Evolutionary conservation across 805 yeast species (phyloP).

Genomic region (Metschnikowia shivogae): DNA sequence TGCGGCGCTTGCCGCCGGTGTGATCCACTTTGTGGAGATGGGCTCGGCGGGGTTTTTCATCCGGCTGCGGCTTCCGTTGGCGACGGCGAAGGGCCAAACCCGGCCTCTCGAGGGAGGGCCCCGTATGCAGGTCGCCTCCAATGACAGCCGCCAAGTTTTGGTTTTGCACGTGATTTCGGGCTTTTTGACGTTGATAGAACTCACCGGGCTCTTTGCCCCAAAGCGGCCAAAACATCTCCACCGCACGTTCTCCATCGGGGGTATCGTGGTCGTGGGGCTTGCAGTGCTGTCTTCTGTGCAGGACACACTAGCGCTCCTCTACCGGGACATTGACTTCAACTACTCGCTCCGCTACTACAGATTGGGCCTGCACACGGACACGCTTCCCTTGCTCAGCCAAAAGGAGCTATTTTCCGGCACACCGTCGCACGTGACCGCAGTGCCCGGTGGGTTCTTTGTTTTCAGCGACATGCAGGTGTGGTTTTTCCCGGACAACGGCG

Average conservation of each 20-base stretch:
- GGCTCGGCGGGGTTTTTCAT: not conserved
- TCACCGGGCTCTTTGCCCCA: not conserved
- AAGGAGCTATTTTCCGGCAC: slow-evolving; percentile 28
- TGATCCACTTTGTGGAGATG: not conserved
- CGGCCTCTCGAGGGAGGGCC: not conserved
- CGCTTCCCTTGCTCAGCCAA: slow-evolving; percentile 18
- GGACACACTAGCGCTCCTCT: slow-evolving; percentile 24
- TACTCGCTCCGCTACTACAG: slow-evolving; percentile 29
- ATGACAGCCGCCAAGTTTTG: not conserved
- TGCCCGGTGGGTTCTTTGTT: slow-evolving; percentile 26
- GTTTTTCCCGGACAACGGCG: slow-evolving; percentile 22
- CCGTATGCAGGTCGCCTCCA: not conserved
- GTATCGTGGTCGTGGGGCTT: slow-evolving; percentile 11
- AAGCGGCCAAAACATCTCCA: not conserved
- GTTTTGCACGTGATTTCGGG: slow-evolving; percentile 8
- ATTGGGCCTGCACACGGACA: slow-evolving; percentile 9
- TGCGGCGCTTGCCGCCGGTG: not conserved
- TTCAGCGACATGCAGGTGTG: slow-evolving; percentile 24
- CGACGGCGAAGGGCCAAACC: not conserved
- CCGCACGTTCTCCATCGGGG: slow-evolving; percentile 13
- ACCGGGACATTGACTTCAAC: slow-evolving; percentile 32
- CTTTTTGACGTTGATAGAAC: slow-evolving; percentile 8
- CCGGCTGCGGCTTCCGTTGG: not conserved
- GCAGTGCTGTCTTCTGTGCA: not conserved
- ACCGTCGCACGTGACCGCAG: slow-evolving; percentile 26